Conservation (phyloP, 78 protist genomes). For the Isochrysis galbana region DNA sequence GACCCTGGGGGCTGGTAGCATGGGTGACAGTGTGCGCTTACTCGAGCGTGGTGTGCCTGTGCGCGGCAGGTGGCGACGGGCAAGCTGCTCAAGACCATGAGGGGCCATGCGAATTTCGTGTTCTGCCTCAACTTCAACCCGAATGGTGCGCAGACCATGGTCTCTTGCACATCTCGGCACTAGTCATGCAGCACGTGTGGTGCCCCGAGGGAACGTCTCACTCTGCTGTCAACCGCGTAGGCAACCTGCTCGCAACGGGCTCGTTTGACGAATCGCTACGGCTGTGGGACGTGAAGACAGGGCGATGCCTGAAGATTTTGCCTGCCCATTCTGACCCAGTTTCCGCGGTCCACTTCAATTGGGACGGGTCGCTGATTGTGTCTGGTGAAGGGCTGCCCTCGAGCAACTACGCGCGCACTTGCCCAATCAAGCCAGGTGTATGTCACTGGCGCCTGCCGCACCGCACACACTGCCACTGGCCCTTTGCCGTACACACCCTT, state of each 20-base stretch:
- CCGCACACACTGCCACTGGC: neutral
- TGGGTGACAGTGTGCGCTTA: no score
- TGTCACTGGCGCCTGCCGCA: neutral
- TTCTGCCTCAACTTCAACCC: constrained; percentile 84
- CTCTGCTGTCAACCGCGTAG: no score
- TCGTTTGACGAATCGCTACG: constrained; percentile 87
- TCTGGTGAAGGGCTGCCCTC: no score
- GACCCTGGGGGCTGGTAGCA: no score
- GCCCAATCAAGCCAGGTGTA: constrained; percentile 3
- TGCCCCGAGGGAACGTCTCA: no score
- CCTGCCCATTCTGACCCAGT: constrained; percentile 93
- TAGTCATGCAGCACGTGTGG: no score
- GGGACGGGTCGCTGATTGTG: constrained; percentile 88
- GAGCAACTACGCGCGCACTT: constrained; percentile 80
- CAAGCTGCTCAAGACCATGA: constrained; percentile 50
- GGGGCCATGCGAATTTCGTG: constrained; percentile 82
- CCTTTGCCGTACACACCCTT: neutral
- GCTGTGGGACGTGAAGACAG: constrained; percentile 68
- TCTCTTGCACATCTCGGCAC: no score
- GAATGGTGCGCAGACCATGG: no score
- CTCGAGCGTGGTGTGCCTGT: no score
- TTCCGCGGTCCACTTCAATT: constrained; percentile 81
- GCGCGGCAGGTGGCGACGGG: constrained; percentile 39
- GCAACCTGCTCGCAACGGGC: constrained; percentile 71
- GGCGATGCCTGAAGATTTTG: constrained; percentile 58